Evolutionary conservation across 306 rosid genomes (phyloP).

Genomic region (Arachis hypogaea): DNA sequence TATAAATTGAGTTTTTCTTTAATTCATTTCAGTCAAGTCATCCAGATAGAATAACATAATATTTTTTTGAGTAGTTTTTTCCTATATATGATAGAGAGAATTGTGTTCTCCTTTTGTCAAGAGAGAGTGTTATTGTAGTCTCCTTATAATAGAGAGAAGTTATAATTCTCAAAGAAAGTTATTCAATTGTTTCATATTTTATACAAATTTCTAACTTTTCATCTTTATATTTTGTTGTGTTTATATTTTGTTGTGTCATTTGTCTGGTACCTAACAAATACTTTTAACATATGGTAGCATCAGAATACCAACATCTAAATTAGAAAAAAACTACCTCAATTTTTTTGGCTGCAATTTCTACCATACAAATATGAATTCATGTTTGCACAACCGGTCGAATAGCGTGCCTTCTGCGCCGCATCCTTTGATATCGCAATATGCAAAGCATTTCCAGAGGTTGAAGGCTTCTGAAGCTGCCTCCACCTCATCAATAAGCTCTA

Average conservation of each 20-base stretch:
- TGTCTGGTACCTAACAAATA: not conserved
- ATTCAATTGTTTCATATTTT: too few species aligned
- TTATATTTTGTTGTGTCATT: not conserved
- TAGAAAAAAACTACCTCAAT: not conserved
- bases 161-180: too few species aligned
- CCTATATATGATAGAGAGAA: too few species aligned
- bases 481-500: slow-evolving; percentile 24
- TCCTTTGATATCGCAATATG: slow-evolving; percentile 23
- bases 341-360: slow-evolving; percentile 13
- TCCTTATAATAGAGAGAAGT: too few species aligned
- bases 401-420: slow-evolving; percentile 39
- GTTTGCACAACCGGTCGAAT: slow-evolving; percentile 30
- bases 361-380: slow-evolving; percentile 27
- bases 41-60: too few species aligned
- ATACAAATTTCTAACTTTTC: not conserved
- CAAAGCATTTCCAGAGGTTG: slow-evolving; percentile 35
- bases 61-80: too few species aligned
- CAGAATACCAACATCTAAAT: not conserved
- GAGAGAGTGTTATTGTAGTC: too few species aligned
- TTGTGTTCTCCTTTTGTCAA: too few species aligned
- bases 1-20: too few species aligned
- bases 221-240: slow-evolving; percentile 8
- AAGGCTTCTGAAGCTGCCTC: slow-evolving; percentile 34
- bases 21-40: too few species aligned
- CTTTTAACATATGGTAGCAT: slow-evolving; percentile 14